Evolutionary conservation across 345 rosid genomes (phyloP), one percentile per base, ranked within the genome.

Genomic region (Melaleuca alternifolia): DNA sequence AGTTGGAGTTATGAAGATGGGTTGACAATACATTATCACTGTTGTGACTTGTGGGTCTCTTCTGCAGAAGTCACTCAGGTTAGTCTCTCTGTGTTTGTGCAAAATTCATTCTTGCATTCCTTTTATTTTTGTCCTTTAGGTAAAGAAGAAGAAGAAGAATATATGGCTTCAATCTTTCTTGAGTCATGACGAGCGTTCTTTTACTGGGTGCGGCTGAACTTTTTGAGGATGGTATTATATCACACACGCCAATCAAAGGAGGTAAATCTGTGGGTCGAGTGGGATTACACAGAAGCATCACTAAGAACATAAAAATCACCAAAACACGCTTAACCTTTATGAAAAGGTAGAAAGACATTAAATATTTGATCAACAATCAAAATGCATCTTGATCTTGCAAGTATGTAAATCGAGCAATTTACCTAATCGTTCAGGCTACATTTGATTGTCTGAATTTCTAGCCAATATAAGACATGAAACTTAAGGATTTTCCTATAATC

Each of bases 41-140:
- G 90, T 91, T 83, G 90, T 93, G 10, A 41, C 54, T 51, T 89
- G 57, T 93, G 94, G 94, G 92, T 91, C 85, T 90, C 91, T 59
- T 93, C 91, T 54, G 90, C 91, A 89, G 92, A 93, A 85, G 89
- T 91, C 82, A 93, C 92, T 10, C 93, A 93, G 92, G 93, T 91
- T 11, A 13, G 24, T n/a, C 37, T 86, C 44, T 48, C 82, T 7
- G 20, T 52, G 46, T 86, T 52, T n/a, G 26, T 11, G 7, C 46
- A 6, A 18, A 33, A 23, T 7, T 24, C 28, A 37, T 71, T 21
- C 41, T 65, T 23, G 53, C 56, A n/a, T 65, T 76, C 15, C 44
- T 54, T 23, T 84, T n/a, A 18, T 41, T 3, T 79, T 44, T 44
- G 51, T 79, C 30, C 26, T 11, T 26, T 10, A 30, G 65, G 65